These are phyloP conservation scores for Penicillium sp. DNA, from an alignment of 2,329 filamentous ascomycete genomes.

Conservation along the genomic window DNA sequence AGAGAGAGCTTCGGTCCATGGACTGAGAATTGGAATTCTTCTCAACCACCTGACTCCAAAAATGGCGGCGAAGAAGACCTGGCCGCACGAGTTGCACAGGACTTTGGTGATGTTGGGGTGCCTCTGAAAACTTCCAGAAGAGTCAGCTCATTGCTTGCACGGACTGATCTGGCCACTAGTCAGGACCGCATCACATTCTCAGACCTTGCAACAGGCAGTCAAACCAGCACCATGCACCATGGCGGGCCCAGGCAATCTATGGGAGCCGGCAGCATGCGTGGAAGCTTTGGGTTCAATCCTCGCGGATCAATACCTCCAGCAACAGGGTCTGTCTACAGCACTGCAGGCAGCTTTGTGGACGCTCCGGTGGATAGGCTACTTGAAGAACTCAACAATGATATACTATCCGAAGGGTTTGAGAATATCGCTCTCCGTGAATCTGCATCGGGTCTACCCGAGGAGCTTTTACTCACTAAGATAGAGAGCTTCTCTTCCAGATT, in stretches of 20 bases:
- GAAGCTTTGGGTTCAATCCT: conserved; percentile 57
- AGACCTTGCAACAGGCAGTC: conserved; percentile 60
- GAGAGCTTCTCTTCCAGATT: conserved; percentile 63
- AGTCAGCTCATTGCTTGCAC: conserved; percentile 85
- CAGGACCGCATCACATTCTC: conserved; percentile 79
- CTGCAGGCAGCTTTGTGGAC: conserved; percentile 64
- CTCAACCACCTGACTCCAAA: conserved; percentile 20
- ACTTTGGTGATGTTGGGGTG: conserved; percentile 56
- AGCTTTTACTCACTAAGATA: conserved; percentile 70
- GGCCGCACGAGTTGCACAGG: conserved; percentile 70
- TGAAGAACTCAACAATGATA: conserved; percentile 64
- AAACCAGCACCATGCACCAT: conserved; percentile 36
- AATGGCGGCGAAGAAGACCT: conserved; percentile 56
- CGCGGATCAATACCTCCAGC: conserved; percentile 58
- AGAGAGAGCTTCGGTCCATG: conserved; percentile 73
- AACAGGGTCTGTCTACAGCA: conserved; percentile 46
- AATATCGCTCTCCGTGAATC: conserved; percentile 72
- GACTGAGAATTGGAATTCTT: conserved; percentile 44
- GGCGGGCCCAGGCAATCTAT: conserved; percentile 68
- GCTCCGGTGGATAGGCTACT: conserved; percentile 68
- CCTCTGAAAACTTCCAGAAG: conserved; percentile 67
- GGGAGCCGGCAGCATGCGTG: conserved; percentile 63
- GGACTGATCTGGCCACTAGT: conserved; percentile 81
- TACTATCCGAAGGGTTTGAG: conserved; percentile 66
- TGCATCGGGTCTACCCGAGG: conserved; percentile 69